Percentiles rank a stretch among this genome's conserved stretches.
phyloP scores from a whole-genome alignment of 2,329 filamentous ascomycete species.

The Colletotrichum higginsianum region DNA sequence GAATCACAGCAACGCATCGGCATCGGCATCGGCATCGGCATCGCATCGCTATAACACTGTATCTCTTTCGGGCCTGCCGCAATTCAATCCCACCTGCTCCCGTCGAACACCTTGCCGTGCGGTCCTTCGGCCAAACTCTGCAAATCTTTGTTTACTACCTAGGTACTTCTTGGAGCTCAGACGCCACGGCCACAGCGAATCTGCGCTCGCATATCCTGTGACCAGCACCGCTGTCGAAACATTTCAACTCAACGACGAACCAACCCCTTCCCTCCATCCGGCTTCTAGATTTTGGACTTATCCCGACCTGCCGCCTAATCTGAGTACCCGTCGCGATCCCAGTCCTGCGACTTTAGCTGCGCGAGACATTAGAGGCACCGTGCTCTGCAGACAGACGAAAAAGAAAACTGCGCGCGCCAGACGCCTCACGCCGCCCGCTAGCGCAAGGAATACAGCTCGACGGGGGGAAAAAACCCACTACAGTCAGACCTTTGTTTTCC shows the following conservation, averaged over 20 bases:
- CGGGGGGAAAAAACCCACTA: slow-evolving; percentile 24
- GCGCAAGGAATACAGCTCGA: slow-evolving; percentile 42
- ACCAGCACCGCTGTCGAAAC: slow-evolving; percentile 35
- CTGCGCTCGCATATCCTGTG: slow-evolving; percentile 27
- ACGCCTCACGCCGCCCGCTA: slow-evolving; percentile 33
- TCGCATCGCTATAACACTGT: not conserved
- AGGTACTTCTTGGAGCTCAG: slow-evolving; percentile 25
- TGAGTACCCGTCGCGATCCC: slow-evolving; percentile 34
- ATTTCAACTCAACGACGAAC: slow-evolving; percentile 38
- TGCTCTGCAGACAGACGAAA: slow-evolving; percentile 36
- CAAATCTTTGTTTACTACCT: slow-evolving; percentile 21
- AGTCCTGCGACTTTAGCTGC: slow-evolving; percentile 42
- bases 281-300: slow-evolving; percentile 30
- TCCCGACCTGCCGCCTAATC: slow-evolving; percentile 36
- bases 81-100: slow-evolving; percentile 5
- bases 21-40: slow-evolving; percentile 12
- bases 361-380: slow-evolving; percentile 39
- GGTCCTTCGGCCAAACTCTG: not conserved
- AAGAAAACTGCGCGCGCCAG: slow-evolving; percentile 28
- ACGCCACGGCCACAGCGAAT: slow-evolving; percentile 36
- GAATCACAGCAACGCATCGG: slow-evolving; percentile 30
- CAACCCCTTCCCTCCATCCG: slow-evolving; percentile 18
- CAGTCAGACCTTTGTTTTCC: slow-evolving; percentile 41
- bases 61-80: slow-evolving; percentile 16
- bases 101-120: slow-evolving; percentile 21